phyloP scores from a whole-genome alignment of 2,329 filamentous ascomycete genomes.

The Bertia moriformis region DNA sequence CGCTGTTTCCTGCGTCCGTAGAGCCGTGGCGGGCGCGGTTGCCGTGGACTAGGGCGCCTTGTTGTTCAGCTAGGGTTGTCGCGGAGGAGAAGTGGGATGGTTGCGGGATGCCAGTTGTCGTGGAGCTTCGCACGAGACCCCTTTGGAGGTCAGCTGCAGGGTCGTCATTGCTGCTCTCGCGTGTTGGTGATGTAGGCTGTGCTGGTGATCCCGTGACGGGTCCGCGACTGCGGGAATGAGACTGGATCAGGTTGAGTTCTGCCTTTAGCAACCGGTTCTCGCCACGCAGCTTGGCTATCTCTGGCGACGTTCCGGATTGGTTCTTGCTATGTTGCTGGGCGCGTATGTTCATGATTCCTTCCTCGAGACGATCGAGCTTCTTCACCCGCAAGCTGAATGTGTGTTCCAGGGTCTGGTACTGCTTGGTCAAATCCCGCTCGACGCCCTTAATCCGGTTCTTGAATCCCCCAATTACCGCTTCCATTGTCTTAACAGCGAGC shows the following conservation, averaged over 20 bases:
- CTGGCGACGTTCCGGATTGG: neutral
- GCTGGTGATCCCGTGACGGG: neutral
- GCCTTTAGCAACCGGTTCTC: slow-evolving; percentile 1
- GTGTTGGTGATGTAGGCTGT: neutral
- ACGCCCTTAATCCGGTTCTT: slow-evolving; percentile 66
- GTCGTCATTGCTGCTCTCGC: neutral
- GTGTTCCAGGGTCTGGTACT: slow-evolving; percentile 75
- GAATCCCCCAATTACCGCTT: slow-evolving; percentile 65
- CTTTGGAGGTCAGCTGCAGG: neutral
- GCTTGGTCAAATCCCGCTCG: slow-evolving; percentile 80
- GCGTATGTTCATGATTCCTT: slow-evolving; percentile 49
- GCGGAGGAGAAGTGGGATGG: neutral
- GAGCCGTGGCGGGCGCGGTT: neutral
- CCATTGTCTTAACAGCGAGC: slow-evolving; percentile 73
- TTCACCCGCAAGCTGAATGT: slow-evolving; percentile 68
- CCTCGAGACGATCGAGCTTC: slow-evolving; percentile 76
- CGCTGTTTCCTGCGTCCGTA: slow-evolving; percentile 22
- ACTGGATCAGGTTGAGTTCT: slow-evolving; percentile 1
- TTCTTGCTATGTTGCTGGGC: neutral
- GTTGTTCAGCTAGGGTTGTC: neutral
- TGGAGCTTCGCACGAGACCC: neutral
- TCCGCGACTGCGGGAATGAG: neutral
- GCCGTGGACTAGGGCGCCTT: neutral
- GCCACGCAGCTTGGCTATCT: neutral
- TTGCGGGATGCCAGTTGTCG: neutral